Conservation (phyloP, 2,329 filamentous ascomycete species). For the Paracorniculantispora psalliotae region DNA sequence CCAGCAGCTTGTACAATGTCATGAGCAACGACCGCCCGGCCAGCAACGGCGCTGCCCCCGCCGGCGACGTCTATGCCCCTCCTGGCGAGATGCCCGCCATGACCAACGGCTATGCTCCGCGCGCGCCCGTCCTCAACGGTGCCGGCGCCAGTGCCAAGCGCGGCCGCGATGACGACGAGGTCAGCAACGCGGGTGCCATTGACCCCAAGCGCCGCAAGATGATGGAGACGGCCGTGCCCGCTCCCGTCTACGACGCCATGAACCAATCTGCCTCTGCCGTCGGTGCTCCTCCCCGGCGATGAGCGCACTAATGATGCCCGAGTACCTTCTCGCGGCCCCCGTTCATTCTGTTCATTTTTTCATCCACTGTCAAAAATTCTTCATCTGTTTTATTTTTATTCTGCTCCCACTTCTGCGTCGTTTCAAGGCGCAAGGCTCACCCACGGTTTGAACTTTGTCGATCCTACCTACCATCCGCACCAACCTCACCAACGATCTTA, state of each 20-base stretch:
- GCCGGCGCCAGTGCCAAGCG: constrained; percentile 41
- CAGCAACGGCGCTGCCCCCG: constrained; percentile 59
- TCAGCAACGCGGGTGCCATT: constrained; percentile 51
- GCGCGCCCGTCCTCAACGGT: constrained; percentile 63
- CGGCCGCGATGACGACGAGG: constrained; percentile 54
- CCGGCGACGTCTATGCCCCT: constrained; percentile 66
- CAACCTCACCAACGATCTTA: constrained; percentile 9
- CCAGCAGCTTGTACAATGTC: constrained; percentile 83
- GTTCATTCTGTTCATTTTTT: constrained; percentile 5
- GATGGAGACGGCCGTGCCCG: constrained; percentile 53
- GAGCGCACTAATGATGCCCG: constrained; percentile 18
- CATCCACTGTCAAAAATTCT: constrained; percentile 3
- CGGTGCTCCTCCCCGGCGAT: constrained; percentile 36
- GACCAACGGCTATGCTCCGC: constrained; percentile 59
- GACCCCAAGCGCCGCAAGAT: constrained; percentile 78
- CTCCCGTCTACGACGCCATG: constrained; percentile 46
- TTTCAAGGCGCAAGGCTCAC: neutral
- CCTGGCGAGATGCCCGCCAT: constrained; percentile 56
- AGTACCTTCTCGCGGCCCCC: too few species aligned
- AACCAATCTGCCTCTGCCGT: constrained; percentile 44
- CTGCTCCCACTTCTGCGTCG: constrained; percentile 9
- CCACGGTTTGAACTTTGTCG: constrained; percentile 9
- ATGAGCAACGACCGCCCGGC: constrained; percentile 74
- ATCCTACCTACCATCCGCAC: neutral
- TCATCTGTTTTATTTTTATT: constrained; percentile 2